These are phyloP conservation scores for Coemansia sp. DNA, from an alignment of 371 early-diverging fungal genomes.

Conservation along the genomic window DNA sequence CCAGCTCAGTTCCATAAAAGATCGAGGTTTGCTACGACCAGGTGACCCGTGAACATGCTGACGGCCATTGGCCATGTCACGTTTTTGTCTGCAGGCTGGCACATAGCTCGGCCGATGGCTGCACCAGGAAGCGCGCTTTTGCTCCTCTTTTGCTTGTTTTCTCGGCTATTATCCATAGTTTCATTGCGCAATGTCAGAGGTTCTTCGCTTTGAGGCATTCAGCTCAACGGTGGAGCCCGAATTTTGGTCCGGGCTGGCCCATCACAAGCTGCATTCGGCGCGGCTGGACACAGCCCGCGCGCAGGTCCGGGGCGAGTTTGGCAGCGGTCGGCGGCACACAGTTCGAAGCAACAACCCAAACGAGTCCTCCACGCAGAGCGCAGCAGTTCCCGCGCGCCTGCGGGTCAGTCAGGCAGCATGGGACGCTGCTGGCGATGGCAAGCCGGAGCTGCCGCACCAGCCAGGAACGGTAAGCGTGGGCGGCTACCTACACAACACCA, in stretches of 20 bases:
- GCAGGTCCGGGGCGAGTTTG: constrained; percentile 64
- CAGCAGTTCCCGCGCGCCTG: constrained; percentile 41
- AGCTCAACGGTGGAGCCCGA: constrained; percentile 81
- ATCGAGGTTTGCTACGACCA: too few relatives aligned
- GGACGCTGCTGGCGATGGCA: background rate
- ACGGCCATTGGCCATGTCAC: too few relatives aligned
- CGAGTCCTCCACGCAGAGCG: constrained; percentile 10
- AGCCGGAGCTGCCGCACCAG: background rate
- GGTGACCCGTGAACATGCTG: too few relatives aligned
- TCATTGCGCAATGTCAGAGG: constrained; percentile 22
- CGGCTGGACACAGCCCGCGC: constrained; percentile 67
- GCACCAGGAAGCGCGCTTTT: too few relatives aligned
- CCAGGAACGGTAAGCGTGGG: constrained; percentile 36
- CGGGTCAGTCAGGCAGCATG: constrained; percentile 28
- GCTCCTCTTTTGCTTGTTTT: background rate
- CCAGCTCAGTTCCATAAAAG: too few relatives aligned
- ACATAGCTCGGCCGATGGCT: too few relatives aligned
- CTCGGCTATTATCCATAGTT: background rate
- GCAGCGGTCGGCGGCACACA: constrained; percentile 44
- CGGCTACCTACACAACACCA: constrained; percentile 70
- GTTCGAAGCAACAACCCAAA: constrained; percentile 11
- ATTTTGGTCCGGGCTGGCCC: constrained; percentile 84
- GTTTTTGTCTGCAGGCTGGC: too few relatives aligned
- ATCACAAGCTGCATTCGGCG: constrained; percentile 79
- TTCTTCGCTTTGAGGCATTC: constrained; percentile 83